A percentile compares a stretch with the other conserved stretches of the same genome.
Evolutionary conservation across 179 eudicot genomes (phyloP).

Genomic region (Drosera spatulata): DNA sequence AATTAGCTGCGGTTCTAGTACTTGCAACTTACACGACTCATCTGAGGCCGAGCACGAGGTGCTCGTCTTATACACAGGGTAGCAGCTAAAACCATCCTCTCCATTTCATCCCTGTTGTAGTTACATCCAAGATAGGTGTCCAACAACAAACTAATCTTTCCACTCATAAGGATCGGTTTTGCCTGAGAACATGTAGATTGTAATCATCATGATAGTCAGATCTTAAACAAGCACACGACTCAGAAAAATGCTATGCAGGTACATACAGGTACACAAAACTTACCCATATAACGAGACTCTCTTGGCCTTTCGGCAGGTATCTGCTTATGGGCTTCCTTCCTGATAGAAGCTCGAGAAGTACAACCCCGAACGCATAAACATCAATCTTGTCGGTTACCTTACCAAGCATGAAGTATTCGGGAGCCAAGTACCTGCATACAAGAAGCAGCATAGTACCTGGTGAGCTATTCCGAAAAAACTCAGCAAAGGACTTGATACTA

Average conservation of each 20-base stretch:
- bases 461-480: no score
- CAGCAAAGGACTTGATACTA: no score
- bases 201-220: neutral
- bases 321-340: constrained; percentile 57
- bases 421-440: constrained; percentile 53
- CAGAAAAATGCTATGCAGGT: neutral
- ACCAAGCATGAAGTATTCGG: constrained; percentile 64
- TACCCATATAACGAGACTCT: constrained; percentile 69
- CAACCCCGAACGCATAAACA: constrained; percentile 67
- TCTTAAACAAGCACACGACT: neutral
- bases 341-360: constrained; percentile 65
- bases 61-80: constrained; percentile 69
- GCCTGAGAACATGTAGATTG: constrained; percentile 44
- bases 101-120: constrained; percentile 50
- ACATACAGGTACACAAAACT: constrained; percentile 5
- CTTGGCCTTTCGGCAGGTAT: constrained; percentile 43
- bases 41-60: constrained; percentile 74
- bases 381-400: constrained; percentile 49
- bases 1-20: neutral
- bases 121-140: constrained; percentile 56
- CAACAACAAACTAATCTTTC: constrained; percentile 42
- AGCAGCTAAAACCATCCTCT: constrained; percentile 87
- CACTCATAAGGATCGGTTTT: constrained; percentile 52
- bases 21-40: constrained; percentile 47
- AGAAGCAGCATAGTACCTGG: neutral